A percentile compares a stretch with the other conserved stretches of the same genome.
Conservation (phyloP, 139 green algal species). For the Mesostigma viride region DNA sequence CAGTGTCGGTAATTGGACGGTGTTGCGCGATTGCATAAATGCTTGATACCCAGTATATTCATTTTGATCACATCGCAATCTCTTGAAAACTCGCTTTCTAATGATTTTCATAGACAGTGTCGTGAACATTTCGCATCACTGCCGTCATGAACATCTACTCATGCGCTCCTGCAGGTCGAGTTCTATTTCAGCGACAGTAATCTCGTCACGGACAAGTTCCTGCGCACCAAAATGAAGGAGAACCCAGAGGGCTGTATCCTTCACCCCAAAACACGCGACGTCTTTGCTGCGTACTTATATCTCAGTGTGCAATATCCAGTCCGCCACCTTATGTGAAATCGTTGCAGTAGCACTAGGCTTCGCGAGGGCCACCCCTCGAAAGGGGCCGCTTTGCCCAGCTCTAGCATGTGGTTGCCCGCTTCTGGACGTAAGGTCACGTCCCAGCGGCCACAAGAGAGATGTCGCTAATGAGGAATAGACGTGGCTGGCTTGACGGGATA, state of each 20-base stretch:
- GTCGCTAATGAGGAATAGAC: too few species aligned
- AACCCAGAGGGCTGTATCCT: constrained; percentile 25
- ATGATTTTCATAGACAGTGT: too few species aligned
- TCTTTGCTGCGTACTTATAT: constrained; percentile 11
- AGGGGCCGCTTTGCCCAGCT: neutral
- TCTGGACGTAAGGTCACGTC: neutral
- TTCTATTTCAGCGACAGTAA: constrained; percentile 49
- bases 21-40: too few species aligned
- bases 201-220: constrained; percentile 40
- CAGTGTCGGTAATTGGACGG: too few species aligned
- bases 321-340: neutral
- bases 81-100: too few species aligned
- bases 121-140: too few species aligned
- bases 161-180: constrained; percentile 31
- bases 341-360: neutral
- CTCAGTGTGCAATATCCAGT: neutral
- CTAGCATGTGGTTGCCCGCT: neutral
- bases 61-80: too few species aligned
- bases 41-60: too few species aligned
- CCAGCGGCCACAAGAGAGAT: neutral
- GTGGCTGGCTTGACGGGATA: too few species aligned
- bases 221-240: constrained; percentile 26
- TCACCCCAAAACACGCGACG: too few species aligned
- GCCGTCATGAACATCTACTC: neutral
- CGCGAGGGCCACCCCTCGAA: neutral